Evolutionary conservation across 306 rosid species (phyloP), one percentile per base, ranked within the genome.

Genomic region (Sechiopsis laciniata): DNA sequence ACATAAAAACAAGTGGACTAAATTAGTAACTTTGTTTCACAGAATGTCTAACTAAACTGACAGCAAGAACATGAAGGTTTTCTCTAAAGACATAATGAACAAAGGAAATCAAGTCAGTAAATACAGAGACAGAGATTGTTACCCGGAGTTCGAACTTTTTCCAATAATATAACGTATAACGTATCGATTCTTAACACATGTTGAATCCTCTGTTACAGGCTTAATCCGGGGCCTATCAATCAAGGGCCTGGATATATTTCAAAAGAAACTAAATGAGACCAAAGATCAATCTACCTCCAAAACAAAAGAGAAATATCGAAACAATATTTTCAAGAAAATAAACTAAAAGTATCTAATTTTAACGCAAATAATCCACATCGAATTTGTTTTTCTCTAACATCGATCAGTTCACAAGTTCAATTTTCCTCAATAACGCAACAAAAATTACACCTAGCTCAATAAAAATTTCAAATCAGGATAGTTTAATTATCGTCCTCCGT

Each of bases 151-250:
- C 80, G 88, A 67, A 94, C 78, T 66, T 71, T 73, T 72, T 90
- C 97, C 0, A 92, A 90, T 70, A 94, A 80, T 77, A 90, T 80
- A 80, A 90, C 78, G 82, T 77, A 90, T 80, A 80, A 90, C 78
- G 82, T 83, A 89, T 54, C 97, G 97, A 71, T 79, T 90, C 69
- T 79, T 86, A 29, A 82, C 80, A 79, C 76, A 81, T 2, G 89
- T 75, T 16, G 97, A 96, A 74, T 94, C 95, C 78, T 85, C 95
- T 0, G 86, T 89, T 78, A 94, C 82, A 17, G 98, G 97, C 74
- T 90, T 94, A 66, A 94, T 76, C 5, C 98, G 92, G 52, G 96
- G 83, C 79, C 84, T 90, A 77, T 94, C 98, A 29, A 90, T 87
- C 83, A 94, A 78, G 80, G 86, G 88, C 77, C 98, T 94, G 79